A percentile compares a stretch with the other conserved stretches of the same genome.
Conservation (phyloP, 805 yeast genomes). For the Tetrapisispora namnaoensis region DNA sequence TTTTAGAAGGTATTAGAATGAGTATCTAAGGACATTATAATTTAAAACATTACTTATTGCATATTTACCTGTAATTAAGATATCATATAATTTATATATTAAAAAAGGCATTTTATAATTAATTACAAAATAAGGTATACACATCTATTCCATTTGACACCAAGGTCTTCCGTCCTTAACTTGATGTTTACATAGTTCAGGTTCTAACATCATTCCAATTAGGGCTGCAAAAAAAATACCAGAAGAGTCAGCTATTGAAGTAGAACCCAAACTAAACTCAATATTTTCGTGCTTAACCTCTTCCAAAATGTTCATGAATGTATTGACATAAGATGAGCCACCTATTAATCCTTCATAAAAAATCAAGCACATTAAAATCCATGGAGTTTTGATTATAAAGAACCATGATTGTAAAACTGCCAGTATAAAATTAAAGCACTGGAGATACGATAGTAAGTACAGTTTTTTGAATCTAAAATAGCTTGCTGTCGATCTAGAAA, state of each 20-base stretch:
- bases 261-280: slow-evolving; percentile 76
- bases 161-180: slow-evolving; percentile 65
- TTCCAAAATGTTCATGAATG: slow-evolving; percentile 70
- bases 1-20: slow-evolving; percentile 32
- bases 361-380: slow-evolving; percentile 50
- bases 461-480: slow-evolving; percentile 49
- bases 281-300: slow-evolving; percentile 35
- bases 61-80: not conserved
- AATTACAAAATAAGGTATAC: not conserved
- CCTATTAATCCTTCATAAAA: slow-evolving; percentile 88
- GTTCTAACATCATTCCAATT: slow-evolving; percentile 66
- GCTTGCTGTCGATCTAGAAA: slow-evolving; percentile 76
- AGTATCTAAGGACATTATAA: slow-evolving; percentile 17
- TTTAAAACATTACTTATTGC: not conserved
- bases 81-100: not conserved
- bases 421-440: slow-evolving; percentile 49
- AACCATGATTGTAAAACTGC: slow-evolving; percentile 56
- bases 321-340: slow-evolving; percentile 83
- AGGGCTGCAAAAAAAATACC: slow-evolving; percentile 81
- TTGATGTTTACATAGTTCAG: slow-evolving; percentile 61
- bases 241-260: slow-evolving; percentile 71
- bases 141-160: slow-evolving; percentile 42
- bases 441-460: slow-evolving; percentile 56
- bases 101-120: not conserved
- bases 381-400: slow-evolving; percentile 48